These are phyloP conservation scores for Xylariaceae sp. DNA, from an alignment of 2,329 filamentous ascomycete species.

Conservation along the genomic window DNA sequence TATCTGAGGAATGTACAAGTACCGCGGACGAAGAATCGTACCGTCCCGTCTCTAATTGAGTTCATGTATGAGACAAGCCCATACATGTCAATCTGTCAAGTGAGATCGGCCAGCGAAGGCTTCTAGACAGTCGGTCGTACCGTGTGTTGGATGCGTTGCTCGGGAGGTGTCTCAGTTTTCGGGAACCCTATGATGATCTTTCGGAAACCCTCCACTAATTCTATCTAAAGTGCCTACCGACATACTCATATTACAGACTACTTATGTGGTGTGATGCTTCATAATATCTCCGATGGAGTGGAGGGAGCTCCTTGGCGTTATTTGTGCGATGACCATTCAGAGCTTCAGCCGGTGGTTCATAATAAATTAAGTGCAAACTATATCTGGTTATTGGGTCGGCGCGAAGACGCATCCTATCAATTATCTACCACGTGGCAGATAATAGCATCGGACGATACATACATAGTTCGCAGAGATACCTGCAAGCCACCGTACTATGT, in stretches of 20 bases:
- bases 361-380: background rate
- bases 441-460: background rate
- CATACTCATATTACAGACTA: background rate
- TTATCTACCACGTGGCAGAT: background rate
- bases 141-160: background rate
- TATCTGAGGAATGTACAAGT: background rate
- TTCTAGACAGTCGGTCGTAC: background rate
- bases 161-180: background rate
- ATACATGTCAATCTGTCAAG: background rate
- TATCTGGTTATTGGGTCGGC: background rate
- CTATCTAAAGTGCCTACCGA: background rate
- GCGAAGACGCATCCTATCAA: background rate
- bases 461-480: background rate
- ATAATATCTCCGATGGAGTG: background rate
- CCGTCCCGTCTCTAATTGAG: background rate
- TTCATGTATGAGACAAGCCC: background rate
- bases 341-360: background rate
- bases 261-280: background rate
- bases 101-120: background rate
- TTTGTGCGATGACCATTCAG: background rate
- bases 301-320: background rate
- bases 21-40: background rate
- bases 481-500: background rate
- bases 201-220: background rate
- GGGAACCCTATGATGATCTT: background rate